These are phyloP conservation scores for Lolium perenne DNA, from an alignment of 176 grass and related monocot species.

Conservation along the genomic window DNA sequence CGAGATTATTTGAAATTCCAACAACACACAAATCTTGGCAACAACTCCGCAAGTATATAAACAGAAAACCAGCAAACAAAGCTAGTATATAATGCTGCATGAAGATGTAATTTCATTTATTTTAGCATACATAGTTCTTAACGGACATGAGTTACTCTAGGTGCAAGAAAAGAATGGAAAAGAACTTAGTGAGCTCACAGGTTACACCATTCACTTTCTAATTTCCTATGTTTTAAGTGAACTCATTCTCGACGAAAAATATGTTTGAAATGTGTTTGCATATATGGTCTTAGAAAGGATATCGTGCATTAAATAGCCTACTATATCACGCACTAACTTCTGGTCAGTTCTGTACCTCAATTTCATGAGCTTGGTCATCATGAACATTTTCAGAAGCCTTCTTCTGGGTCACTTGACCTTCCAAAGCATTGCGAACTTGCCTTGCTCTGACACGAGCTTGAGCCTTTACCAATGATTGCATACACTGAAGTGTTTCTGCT, in stretches of 20 bases:
- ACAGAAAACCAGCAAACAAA: neutral
- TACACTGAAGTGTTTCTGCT: conserved; percentile 95
- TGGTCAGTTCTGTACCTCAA: conserved; percentile 65
- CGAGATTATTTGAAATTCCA: neutral
- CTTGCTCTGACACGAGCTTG: conserved; percentile 98
- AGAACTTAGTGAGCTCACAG: neutral
- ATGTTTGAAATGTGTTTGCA: conserved; percentile 1
- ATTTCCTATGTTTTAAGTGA: neutral
- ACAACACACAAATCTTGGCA: neutral
- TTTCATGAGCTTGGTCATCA: conserved; percentile 53
- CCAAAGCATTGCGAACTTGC: conserved; percentile 81
- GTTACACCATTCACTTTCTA: neutral
- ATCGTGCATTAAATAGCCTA: neutral
- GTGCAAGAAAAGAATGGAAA: neutral
- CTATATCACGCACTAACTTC: conserved; percentile 1
- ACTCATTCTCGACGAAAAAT: neutral
- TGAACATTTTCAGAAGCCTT: conserved; percentile 48
- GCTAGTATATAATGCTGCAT: neutral
- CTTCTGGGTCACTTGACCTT: conserved; percentile 80
- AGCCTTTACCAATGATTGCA: conserved; percentile 93
- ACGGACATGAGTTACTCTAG: neutral
- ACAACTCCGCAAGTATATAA: neutral
- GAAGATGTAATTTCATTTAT: conserved; percentile 6
- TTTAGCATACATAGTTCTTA: neutral
- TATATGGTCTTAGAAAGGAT: neutral